These are phyloP conservation scores for Jamesozyma jinghongensis DNA, from an alignment of 805 yeast species.

Conservation along the genomic window DNA sequence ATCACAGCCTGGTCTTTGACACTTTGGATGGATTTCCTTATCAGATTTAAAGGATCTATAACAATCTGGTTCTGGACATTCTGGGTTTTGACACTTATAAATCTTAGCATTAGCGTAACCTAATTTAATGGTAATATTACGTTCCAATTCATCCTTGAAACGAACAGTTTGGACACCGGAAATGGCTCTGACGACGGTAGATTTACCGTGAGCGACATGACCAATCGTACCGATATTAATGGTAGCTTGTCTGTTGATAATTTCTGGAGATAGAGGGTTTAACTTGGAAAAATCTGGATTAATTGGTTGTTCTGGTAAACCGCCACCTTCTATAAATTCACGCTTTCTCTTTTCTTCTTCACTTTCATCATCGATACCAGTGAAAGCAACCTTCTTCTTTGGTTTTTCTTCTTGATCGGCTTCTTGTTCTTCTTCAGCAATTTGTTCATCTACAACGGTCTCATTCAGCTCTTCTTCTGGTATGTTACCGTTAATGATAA, in stretches of 20 bases:
- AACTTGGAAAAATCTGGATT: conserved; percentile 73
- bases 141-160: conserved; percentile 97
- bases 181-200: conserved; percentile 89
- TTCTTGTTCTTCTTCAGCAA: conserved; percentile 26
- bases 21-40: conserved; percentile 88
- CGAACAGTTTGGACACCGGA: conserved; percentile 99
- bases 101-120: conserved; percentile 99
- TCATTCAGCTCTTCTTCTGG: conserved; percentile 34
- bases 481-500: conserved; percentile 62
- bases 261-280: conserved; percentile 89
- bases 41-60: conserved; percentile 91
- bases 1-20: conserved; percentile 78
- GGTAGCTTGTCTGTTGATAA: conserved; percentile 97
- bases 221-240: conserved; percentile 97
- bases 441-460: conserved; percentile 32
- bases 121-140: conserved; percentile 95
- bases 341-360: conserved; percentile 69
- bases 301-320: conserved; percentile 92
- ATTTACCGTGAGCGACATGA: conserved; percentile 93
- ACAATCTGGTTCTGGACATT: conserved; percentile 89
- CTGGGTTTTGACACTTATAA: conserved; percentile 79
- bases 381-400: conserved; percentile 78
- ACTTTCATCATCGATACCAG: conserved; percentile 55
- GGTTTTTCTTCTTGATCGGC: conserved; percentile 33
- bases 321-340: conserved; percentile 97